Conservation (phyloP, 1,284 basidiomycete genomes). For the Vanrija pseudolonga region DNA sequence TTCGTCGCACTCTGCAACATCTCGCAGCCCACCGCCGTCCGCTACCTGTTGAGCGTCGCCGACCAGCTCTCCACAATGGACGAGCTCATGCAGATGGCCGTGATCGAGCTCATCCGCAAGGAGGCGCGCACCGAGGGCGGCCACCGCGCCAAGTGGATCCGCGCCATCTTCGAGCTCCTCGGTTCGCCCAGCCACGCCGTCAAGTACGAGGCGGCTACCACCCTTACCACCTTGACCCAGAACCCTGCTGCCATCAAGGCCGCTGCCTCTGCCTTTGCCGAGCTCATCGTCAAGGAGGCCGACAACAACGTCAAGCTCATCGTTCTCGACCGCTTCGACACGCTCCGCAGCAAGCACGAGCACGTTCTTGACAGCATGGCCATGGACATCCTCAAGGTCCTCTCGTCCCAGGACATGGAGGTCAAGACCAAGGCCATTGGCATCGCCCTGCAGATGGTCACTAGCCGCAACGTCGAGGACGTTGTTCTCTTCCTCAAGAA, state of each 20-base stretch:
- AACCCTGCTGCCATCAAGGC: slow-evolving; percentile 96
- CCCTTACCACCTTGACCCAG: slow-evolving; percentile 89
- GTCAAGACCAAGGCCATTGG: slow-evolving; percentile 88
- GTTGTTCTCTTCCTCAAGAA: slow-evolving; percentile 97
- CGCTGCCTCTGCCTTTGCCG: slow-evolving; percentile 83
- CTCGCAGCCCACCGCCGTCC: slow-evolving; percentile 83
- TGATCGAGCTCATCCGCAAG: slow-evolving; percentile 90
- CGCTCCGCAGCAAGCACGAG: slow-evolving; percentile 78
- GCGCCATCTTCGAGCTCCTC: slow-evolving; percentile 91
- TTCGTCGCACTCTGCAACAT: slow-evolving; percentile 91
- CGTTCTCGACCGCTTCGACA: slow-evolving; percentile 88
- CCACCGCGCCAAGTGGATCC: slow-evolving; percentile 84
- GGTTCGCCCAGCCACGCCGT: slow-evolving; percentile 88
- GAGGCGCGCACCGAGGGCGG: slow-evolving; percentile 83
- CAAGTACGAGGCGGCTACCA: slow-evolving; percentile 97
- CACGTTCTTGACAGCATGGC: slow-evolving; percentile 88
- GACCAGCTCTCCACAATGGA: slow-evolving; percentile 82
- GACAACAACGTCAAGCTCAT: slow-evolving; percentile 99
- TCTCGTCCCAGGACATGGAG: slow-evolving; percentile 83
- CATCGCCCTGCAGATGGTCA: slow-evolving; percentile 90
- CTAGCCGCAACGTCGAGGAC: slow-evolving; percentile 94
- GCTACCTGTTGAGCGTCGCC: slow-evolving; percentile 81
- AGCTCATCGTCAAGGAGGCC: slow-evolving; percentile 87
- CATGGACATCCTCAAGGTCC: slow-evolving; percentile 90
- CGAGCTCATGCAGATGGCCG: slow-evolving; percentile 91